Evolutionary conservation across 2,329 filamentous ascomycete genomes (phyloP).

Genomic region (Ophiostoma triangulosporum): DNA sequence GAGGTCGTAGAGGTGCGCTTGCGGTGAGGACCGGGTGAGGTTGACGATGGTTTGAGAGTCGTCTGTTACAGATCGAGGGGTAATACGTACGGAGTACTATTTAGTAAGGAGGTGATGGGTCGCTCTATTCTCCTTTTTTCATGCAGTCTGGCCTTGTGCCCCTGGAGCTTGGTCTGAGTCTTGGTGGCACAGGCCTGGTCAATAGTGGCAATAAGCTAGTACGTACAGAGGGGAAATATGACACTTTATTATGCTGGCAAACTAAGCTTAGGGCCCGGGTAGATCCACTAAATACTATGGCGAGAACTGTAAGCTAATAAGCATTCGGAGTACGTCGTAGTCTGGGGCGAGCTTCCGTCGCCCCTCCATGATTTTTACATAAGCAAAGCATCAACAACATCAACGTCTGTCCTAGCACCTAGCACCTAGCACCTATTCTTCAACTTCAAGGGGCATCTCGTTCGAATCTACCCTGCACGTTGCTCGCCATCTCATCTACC

Average conservation of each 20-base stretch:
- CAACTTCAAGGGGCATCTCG: no score
- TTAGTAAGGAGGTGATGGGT: constrained; percentile 1
- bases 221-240: background rate
- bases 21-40: background rate
- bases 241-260: no score
- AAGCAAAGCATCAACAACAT: background rate
- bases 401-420: no score
- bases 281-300: background rate
- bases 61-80: constrained; percentile 1
- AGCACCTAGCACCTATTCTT: no score
- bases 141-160: background rate
- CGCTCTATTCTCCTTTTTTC: background rate
- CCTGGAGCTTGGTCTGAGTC: background rate
- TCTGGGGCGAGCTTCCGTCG: constrained; percentile 1
- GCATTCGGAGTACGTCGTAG: no score
- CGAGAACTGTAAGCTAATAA: background rate
- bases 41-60: background rate
- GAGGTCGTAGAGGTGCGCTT: background rate
- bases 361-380: background rate
- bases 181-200: background rate
- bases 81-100: background rate
- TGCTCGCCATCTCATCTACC: background rate
- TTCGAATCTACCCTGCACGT: background rate
- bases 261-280: background rate
- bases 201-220: background rate